Conservation (phyloP, 805 yeast species). For the Yamadazyma olivae region DNA sequence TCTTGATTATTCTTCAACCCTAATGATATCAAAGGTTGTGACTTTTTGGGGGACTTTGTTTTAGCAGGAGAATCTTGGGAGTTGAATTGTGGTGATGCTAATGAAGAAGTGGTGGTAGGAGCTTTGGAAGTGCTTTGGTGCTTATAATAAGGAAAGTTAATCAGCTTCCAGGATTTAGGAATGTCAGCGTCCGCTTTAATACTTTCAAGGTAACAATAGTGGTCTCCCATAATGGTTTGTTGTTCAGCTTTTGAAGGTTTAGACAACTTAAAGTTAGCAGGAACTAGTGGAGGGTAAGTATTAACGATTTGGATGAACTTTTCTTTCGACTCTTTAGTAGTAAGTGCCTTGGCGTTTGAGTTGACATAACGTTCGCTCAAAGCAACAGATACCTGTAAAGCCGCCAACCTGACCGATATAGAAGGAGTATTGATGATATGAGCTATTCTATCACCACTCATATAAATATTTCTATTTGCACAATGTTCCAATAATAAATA, state of each 20-base stretch:
- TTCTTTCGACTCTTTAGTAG: slow-evolving; percentile 43
- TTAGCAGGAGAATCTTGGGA: slow-evolving; percentile 10
- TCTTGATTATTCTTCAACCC: slow-evolving; percentile 19
- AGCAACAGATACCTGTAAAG: slow-evolving; percentile 57
- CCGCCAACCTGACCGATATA: slow-evolving; percentile 53
- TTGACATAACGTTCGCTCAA: slow-evolving; percentile 60
- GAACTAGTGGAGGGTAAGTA: slow-evolving; percentile 47
- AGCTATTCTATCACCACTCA: slow-evolving; percentile 61
- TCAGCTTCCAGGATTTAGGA: slow-evolving; percentile 11
- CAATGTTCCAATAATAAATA: slow-evolving; percentile 65
- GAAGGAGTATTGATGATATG: slow-evolving; percentile 58
- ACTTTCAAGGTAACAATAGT: slow-evolving; percentile 45
- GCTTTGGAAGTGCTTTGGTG: slow-evolving; percentile 47
- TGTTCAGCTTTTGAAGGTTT: neutral
- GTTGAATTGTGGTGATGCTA: neutral
- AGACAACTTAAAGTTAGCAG: slow-evolving; percentile 20
- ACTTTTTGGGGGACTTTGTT: slow-evolving; percentile 9
- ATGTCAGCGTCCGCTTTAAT: slow-evolving; percentile 4
- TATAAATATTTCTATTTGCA: slow-evolving; percentile 61
- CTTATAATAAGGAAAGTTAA: slow-evolving; percentile 31
- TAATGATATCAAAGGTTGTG: neutral
- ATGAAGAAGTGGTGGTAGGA: slow-evolving; percentile 21
- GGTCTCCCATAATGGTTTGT: slow-evolving; percentile 30
- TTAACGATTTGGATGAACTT: slow-evolving; percentile 53
- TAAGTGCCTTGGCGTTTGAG: slow-evolving; percentile 39